phyloP scores from a whole-genome alignment of 2,329 filamentous ascomycete genomes.

The Ophiostoma pallidulum region DNA sequence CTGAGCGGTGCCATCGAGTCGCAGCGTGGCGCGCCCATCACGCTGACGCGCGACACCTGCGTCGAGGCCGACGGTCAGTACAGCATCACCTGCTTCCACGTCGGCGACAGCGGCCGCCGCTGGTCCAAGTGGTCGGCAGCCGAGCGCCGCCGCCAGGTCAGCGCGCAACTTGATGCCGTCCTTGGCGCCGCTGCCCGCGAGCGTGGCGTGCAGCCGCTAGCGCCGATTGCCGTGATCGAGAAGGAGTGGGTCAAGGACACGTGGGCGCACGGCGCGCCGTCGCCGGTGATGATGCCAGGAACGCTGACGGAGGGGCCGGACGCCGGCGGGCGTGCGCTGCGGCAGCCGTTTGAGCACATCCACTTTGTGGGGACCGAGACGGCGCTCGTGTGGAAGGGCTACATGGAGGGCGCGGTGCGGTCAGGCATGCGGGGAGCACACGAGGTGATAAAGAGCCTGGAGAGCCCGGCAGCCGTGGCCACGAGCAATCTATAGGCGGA shows the following conservation, averaged over 20 bases:
- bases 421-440: constrained; percentile 37
- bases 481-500: no score
- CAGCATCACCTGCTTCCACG: constrained; percentile 32
- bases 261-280: constrained; percentile 3
- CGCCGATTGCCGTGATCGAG: background rate
- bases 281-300: constrained; percentile 1
- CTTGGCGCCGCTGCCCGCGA: constrained; percentile 17
- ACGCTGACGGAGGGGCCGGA: background rate
- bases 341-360: constrained; percentile 26
- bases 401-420: constrained; percentile 47
- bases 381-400: constrained; percentile 42
- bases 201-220: background rate
- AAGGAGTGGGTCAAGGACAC: background rate
- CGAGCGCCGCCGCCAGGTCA: background rate
- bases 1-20: constrained; percentile 31
- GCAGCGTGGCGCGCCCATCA: background rate
- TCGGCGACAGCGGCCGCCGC: constrained; percentile 25
- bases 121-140: constrained; percentile 24
- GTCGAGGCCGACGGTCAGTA: constrained; percentile 20
- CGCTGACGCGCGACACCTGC: background rate
- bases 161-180: constrained; percentile 18
- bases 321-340: constrained; percentile 18
- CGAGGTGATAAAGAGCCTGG: constrained; percentile 27
- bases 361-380: constrained; percentile 46
- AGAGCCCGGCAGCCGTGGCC: background rate